phyloP scores from a whole-genome alignment of 257 asterid genomes.

The Nicotiana otophora region DNA sequence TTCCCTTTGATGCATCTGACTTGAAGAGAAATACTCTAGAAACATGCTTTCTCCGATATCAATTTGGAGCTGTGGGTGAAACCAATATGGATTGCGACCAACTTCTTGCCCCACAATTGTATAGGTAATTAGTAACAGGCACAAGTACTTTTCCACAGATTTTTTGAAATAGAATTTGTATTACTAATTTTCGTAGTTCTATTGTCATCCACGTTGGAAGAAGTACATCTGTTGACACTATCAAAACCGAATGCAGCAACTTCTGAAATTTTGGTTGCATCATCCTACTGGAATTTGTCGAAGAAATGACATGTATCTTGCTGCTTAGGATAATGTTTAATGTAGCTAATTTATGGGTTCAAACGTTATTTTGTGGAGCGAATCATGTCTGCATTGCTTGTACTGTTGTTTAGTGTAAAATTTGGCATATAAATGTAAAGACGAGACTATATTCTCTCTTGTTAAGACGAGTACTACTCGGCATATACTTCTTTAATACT shows the following conservation, averaged over 20 bases:
- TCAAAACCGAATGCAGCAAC: conserved; percentile 14
- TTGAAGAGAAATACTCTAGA: conserved; percentile 27
- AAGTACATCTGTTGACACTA: conserved; percentile 11
- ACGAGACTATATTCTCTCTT: neutral
- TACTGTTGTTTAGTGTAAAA: neutral
- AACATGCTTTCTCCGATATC: conserved; percentile 27
- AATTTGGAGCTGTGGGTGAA: conserved; percentile 7
- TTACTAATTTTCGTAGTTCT: neutral
- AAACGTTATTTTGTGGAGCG: neutral
- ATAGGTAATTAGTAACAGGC: conserved; percentile 19
- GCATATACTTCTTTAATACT: neutral
- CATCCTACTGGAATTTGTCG: neutral
- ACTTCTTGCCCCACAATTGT: conserved; percentile 20
- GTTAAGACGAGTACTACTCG: neutral
- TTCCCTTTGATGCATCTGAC: conserved; percentile 15
- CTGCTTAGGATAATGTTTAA: neutral
- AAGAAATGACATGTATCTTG: neutral
- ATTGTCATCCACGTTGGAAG: conserved; percentile 11
- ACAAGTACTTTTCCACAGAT: neutral
- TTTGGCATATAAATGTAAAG: neutral
- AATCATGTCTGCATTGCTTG: neutral
- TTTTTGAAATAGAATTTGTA: neutral
- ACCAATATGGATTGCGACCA: conserved; percentile 25
- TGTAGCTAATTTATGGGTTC: neutral
- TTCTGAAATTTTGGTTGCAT: neutral